Conservation (phyloP, 495 filamentous ascomycete genomes). For the Clavariopsis aquatica region DNA sequence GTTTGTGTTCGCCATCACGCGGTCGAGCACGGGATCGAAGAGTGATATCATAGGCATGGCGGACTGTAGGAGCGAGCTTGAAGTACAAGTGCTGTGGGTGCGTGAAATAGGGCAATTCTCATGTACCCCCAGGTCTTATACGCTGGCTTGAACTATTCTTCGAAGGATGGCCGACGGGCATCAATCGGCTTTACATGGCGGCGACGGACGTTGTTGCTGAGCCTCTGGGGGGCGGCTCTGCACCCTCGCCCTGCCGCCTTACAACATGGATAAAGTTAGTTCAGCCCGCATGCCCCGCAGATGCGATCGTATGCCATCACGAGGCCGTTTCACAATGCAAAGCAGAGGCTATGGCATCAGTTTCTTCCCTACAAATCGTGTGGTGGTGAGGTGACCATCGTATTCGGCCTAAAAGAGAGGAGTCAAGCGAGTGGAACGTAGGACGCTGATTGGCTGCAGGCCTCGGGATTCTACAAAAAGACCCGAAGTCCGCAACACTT, state of each 20-base stretch:
- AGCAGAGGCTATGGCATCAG: background rate
- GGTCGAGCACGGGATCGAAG: background rate
- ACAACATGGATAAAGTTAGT: no score
- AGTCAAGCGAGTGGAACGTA: background rate
- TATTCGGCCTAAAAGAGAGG: background rate
- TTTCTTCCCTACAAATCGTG: no score
- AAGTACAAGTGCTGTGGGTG: background rate
- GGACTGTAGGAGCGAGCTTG: background rate
- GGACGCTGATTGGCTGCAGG: background rate
- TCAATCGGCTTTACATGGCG: background rate
- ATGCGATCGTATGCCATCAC: no score
- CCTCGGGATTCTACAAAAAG: background rate
- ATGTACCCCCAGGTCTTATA: background rate
- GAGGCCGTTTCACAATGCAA: background rate
- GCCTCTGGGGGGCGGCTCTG: background rate
- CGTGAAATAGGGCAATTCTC: background rate
- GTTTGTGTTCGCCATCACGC: background rate
- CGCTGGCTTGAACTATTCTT: background rate
- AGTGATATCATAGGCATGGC: background rate
- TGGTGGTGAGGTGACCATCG: background rate
- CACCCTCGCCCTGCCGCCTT: background rate
- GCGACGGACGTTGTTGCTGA: background rate
- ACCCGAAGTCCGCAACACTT: background rate
- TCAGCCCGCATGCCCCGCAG: background rate
- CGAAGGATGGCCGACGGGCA: background rate